phyloP scores from a whole-genome alignment of 2,329 filamentous ascomycete species.

The Pseudocercospora cruenta region DNA sequence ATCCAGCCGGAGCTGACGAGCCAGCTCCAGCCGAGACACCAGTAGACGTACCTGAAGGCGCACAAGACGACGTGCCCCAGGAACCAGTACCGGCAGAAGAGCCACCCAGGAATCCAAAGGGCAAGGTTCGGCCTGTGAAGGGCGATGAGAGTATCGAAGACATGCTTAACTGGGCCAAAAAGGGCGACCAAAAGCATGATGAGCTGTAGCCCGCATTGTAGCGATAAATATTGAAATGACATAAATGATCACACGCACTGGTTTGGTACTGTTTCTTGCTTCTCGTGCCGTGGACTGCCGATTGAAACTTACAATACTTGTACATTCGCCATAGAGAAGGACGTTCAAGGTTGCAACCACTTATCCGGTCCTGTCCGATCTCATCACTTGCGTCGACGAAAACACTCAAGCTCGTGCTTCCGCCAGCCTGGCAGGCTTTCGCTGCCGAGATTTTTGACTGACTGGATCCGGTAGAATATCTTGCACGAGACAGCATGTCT shows the following conservation, averaged over 20 bases:
- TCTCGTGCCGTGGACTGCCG: no score
- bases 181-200: constrained; percentile 20
- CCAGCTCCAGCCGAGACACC: constrained; percentile 18
- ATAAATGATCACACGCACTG: constrained; percentile 17
- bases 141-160: constrained; percentile 29
- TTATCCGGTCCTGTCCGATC: no score
- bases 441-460: no score
- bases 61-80: constrained; percentile 2
- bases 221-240: constrained; percentile 7
- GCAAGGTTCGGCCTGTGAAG: constrained; percentile 20
- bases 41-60: constrained; percentile 13
- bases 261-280: background rate
- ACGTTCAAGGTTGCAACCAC: no score
- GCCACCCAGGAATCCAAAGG: constrained; percentile 12
- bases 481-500: no score
- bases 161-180: constrained; percentile 29
- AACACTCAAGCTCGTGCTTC: no score
- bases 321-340: no score
- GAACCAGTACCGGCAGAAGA: constrained; percentile 6
- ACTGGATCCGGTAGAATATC: no score
- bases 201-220: constrained; percentile 27
- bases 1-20: constrained; percentile 17
- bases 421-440: no score
- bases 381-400: no score
- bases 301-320: no score